Conservation (phyloP, 2,329 filamentous ascomycete species). For the Madurella fahalii region DNA sequence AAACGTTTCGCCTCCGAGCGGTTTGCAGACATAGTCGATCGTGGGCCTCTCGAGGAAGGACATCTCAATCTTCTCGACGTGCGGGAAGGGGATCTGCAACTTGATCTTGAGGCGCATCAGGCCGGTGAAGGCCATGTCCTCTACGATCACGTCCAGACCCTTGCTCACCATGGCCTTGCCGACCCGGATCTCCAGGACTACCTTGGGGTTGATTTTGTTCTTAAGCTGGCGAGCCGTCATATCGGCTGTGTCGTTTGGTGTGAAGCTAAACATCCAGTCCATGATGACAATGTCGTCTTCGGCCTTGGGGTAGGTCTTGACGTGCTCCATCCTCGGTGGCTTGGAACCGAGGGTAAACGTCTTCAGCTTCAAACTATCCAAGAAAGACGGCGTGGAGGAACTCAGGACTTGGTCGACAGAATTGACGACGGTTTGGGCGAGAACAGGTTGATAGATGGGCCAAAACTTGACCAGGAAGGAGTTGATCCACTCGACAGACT, state of each 20-base stretch:
- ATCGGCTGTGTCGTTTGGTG: slow-evolving; percentile 87
- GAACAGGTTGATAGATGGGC: slow-evolving; percentile 95
- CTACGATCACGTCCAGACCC: slow-evolving; percentile 93
- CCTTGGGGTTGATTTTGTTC: slow-evolving; percentile 95
- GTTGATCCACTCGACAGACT: slow-evolving; percentile 98
- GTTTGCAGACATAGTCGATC: slow-evolving; percentile 98
- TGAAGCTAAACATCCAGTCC: slow-evolving; percentile 99
- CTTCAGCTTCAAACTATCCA: slow-evolving; percentile 90
- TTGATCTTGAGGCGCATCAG: slow-evolving; percentile 98
- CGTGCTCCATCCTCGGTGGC: slow-evolving; percentile 91
- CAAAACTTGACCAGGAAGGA: slow-evolving; percentile 98
- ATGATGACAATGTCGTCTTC: slow-evolving; percentile 95
- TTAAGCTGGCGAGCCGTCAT: slow-evolving; percentile 86
- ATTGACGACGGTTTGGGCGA: slow-evolving; percentile 86
- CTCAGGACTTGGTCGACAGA: slow-evolving; percentile 95
- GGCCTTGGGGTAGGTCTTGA: slow-evolving; percentile 95
- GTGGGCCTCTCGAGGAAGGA: slow-evolving; percentile 85
- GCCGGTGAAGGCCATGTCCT: slow-evolving; percentile 94
- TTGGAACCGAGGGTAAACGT: slow-evolving; percentile 93
- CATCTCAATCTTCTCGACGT: slow-evolving; percentile 91
- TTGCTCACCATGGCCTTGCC: slow-evolving; percentile 98
- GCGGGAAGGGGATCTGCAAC: slow-evolving; percentile 91
- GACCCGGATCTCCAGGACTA: slow-evolving; percentile 89
- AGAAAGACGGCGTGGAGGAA: slow-evolving; percentile 82
- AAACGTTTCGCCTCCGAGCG: slow-evolving; percentile 88